These are phyloP conservation scores for Russula compacta DNA, from an alignment of 768 basidiomycete species.

Conservation along the genomic window DNA sequence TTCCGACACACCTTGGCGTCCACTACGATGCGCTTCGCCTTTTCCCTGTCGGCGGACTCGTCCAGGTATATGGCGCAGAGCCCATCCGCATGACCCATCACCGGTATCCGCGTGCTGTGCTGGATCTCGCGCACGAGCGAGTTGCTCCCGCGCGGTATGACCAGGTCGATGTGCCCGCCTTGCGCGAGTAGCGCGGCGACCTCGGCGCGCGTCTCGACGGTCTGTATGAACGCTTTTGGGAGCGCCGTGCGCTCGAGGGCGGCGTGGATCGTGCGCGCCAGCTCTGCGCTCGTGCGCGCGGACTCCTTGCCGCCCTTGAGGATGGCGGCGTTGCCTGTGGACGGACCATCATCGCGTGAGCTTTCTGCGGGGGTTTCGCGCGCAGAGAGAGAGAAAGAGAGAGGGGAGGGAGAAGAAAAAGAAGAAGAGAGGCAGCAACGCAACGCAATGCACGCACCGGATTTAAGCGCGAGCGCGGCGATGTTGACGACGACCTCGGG, in stretches of 20 bases:
- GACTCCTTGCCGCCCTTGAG: constrained; percentile 98
- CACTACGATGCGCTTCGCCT: constrained; percentile 71
- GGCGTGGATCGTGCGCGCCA: constrained; percentile 70
- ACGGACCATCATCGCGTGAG: background rate
- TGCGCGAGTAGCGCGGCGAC: constrained; percentile 79
- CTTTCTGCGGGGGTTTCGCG: too few species aligned
- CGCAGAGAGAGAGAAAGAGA: too few species aligned
- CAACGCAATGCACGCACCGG: too few species aligned
- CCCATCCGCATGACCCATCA: constrained; percentile 99
- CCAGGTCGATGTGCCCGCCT: constrained; percentile 91
- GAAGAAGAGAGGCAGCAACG: too few species aligned
- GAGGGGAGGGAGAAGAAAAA: background rate
- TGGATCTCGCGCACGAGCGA: constrained; percentile 83
- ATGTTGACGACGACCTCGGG: constrained; percentile 99
- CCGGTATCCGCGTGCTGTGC: constrained; percentile 83
- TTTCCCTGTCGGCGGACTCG: constrained; percentile 65
- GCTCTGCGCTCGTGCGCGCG: constrained; percentile 60
- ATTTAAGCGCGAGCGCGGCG: constrained; percentile 91
- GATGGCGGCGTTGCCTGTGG: constrained; percentile 90
- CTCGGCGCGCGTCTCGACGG: constrained; percentile 85
- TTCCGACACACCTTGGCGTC: constrained; percentile 93
- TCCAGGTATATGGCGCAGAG: constrained; percentile 88
- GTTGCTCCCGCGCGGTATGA: constrained; percentile 94
- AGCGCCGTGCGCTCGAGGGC: constrained; percentile 68
- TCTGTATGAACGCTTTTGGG: constrained; percentile 78